A percentile compares a stretch with the other conserved stretches of the same genome.
Evolutionary conservation across 345 rosid genomes (phyloP).

Genomic region (Eucalyptus erythrocorys): DNA sequence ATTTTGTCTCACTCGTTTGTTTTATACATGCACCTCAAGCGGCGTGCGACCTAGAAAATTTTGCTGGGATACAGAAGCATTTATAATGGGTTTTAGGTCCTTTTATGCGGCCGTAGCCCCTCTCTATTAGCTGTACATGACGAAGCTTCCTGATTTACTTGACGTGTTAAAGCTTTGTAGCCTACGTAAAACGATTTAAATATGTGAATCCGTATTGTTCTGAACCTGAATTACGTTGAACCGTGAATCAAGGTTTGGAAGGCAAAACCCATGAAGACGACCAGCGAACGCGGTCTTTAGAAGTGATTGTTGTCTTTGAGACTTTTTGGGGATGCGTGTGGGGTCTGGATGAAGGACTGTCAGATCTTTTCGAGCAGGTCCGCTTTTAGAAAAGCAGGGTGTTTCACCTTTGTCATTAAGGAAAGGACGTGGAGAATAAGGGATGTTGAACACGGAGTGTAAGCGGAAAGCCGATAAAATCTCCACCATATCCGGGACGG

Average conservation of each 20-base stretch:
- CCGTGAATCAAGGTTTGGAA: not conserved
- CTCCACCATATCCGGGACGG: not conserved
- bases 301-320: not conserved
- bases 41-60: not conserved
- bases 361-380: not conserved
- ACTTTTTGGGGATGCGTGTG: not conserved
- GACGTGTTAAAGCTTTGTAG: not conserved
- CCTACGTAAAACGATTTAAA: too few species aligned
- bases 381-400: not conserved
- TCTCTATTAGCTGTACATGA: not conserved
- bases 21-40: not conserved
- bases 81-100: not conserved
- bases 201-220: not conserved
- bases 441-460: not conserved
- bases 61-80: too few species aligned
- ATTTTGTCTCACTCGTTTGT: not conserved
- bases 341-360: not conserved
- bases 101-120: not conserved
- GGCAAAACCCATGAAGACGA: not conserved
- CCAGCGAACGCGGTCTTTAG: not conserved
- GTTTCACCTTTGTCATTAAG: not conserved
- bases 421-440: not conserved
- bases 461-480: not conserved
- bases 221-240: not conserved
- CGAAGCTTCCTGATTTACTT: not conserved